A percentile compares a stretch with the other conserved stretches of the same genome.
Evolutionary conservation across 176 grass and related monocot species (phyloP).

Genomic region (Olyra latifolia): DNA sequence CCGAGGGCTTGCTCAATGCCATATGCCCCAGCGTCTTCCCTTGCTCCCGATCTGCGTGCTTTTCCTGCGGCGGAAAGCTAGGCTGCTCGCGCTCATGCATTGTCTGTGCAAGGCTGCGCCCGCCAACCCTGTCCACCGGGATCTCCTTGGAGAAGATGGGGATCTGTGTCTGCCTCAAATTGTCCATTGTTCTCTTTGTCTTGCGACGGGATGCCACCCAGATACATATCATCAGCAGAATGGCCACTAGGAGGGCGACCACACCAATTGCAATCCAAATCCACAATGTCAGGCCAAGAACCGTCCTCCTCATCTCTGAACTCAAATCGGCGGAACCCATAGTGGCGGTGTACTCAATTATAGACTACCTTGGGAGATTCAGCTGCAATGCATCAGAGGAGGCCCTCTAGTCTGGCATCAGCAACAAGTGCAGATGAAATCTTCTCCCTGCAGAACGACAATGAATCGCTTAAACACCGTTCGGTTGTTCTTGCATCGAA

Average conservation of each 20-base stretch:
- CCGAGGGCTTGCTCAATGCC: slow-evolving; percentile 62
- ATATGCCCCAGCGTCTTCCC: slow-evolving; percentile 56
- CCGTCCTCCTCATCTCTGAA: slow-evolving; percentile 55
- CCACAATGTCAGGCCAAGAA: slow-evolving; percentile 83
- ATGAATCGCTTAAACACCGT: not conserved
- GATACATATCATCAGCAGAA: slow-evolving; percentile 80
- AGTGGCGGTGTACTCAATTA: slow-evolving; percentile 1
- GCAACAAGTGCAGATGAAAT: slow-evolving; percentile 6
- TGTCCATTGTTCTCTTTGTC: slow-evolving; percentile 63
- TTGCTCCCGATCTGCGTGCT: slow-evolving; percentile 43
- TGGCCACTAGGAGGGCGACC: slow-evolving; percentile 66
- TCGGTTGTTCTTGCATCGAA: not conserved
- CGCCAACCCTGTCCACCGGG: slow-evolving; percentile 70
- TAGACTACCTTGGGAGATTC: not conserved
- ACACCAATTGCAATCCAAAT: slow-evolving; percentile 81
- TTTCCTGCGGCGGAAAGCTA: slow-evolving; percentile 49
- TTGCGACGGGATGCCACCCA: slow-evolving; percentile 61
- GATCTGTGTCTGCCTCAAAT: slow-evolving; percentile 68
- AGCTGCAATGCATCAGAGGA: not conserved
- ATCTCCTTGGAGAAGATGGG: slow-evolving; percentile 98
- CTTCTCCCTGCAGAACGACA: slow-evolving; percentile 35
- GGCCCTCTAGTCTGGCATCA: slow-evolving; percentile 42
- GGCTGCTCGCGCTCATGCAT: slow-evolving; percentile 59
- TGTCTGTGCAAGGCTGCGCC: slow-evolving; percentile 71
- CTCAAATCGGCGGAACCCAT: slow-evolving; percentile 55